Conservation (phyloP, 2,329 filamentous ascomycete genomes). For the Lachnum nothofagi region DNA sequence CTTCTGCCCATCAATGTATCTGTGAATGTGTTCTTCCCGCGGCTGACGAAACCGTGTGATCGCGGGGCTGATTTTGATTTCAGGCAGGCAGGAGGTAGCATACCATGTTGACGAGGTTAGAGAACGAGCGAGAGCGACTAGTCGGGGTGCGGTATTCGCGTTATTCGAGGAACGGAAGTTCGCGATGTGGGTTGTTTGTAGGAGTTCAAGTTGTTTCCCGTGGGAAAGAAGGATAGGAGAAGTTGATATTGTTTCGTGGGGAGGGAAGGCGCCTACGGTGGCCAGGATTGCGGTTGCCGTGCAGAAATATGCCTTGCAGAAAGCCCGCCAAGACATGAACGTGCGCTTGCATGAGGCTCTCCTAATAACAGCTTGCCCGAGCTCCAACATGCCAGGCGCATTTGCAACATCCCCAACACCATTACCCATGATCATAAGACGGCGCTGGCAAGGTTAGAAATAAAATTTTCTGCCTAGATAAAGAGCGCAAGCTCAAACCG, state of each 20-base stretch:
- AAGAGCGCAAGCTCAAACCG: conserved; percentile 11
- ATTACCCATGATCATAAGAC: conserved; percentile 1
- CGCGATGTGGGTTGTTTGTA: neutral
- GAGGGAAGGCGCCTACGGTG: too few species aligned
- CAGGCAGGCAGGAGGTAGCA: conserved; percentile 6
- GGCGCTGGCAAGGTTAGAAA: neutral
- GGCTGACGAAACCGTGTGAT: conserved; percentile 10
- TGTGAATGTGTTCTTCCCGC: conserved; percentile 7
- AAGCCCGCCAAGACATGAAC: too few species aligned
- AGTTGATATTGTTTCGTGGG: neutral
- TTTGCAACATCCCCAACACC: conserved; percentile 5
- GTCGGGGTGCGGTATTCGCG: neutral
- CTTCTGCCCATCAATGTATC: conserved; percentile 19
- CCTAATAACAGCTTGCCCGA: too few species aligned
- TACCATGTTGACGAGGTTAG: conserved; percentile 22
- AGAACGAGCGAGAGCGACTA: conserved; percentile 5
- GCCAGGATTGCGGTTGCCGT: too few species aligned
- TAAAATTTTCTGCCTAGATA: conserved; percentile 3
- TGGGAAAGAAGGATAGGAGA: neutral
- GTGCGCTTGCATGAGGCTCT: too few species aligned
- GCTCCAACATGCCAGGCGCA: neutral
- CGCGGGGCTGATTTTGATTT: conserved; percentile 23
- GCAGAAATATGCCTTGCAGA: too few species aligned
- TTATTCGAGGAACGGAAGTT: neutral
- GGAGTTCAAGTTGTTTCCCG: too few species aligned